phyloP scores from a whole-genome alignment of 495 filamentous ascomycete species.

The Talaromyces trachyspermus region DNA sequence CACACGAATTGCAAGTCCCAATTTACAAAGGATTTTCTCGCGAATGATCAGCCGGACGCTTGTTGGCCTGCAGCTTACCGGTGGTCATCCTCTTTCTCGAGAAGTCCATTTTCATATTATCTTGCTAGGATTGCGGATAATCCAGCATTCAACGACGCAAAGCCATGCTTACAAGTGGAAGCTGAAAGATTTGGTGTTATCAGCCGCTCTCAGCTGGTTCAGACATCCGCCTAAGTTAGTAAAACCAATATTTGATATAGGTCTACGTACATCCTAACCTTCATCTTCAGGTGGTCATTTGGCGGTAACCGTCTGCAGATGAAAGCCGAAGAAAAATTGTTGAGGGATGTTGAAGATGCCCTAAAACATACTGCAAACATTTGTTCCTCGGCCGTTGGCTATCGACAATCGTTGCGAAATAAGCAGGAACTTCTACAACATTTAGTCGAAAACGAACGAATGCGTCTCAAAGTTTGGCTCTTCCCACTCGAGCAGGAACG shows the following conservation, averaged over 20 bases:
- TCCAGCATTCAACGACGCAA: slow-evolving; percentile 60
- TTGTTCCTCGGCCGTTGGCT: slow-evolving; percentile 43
- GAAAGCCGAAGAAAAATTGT: slow-evolving; percentile 79
- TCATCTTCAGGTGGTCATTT: slow-evolving; percentile 69
- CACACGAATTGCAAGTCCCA: slow-evolving; percentile 67
- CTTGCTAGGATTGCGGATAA: slow-evolving; percentile 69
- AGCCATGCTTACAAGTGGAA: slow-evolving; percentile 56
- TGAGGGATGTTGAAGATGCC: slow-evolving; percentile 64
- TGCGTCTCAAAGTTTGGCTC: slow-evolving; percentile 82
- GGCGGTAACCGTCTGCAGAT: slow-evolving; percentile 89
- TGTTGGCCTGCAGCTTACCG: slow-evolving; percentile 58
- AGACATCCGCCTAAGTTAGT: slow-evolving; percentile 58
- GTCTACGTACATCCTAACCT: slow-evolving; percentile 13
- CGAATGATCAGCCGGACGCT: slow-evolving; percentile 72
- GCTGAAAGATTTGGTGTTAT: slow-evolving; percentile 80
- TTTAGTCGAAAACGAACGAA: slow-evolving; percentile 78
- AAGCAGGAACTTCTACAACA: slow-evolving; percentile 75
- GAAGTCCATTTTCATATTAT: slow-evolving; percentile 87
- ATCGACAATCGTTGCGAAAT: slow-evolving; percentile 56
- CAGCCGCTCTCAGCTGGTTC: slow-evolving; percentile 85
- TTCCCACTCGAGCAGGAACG: slow-evolving; percentile 67
- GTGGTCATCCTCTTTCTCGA: slow-evolving; percentile 75
- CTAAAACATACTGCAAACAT: slow-evolving; percentile 51
- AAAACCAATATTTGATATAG: neutral
- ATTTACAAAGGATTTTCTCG: slow-evolving; percentile 72